These are phyloP conservation scores for Plantago major DNA, from an alignment of 257 asterid genomes.

Conservation along the genomic window DNA sequence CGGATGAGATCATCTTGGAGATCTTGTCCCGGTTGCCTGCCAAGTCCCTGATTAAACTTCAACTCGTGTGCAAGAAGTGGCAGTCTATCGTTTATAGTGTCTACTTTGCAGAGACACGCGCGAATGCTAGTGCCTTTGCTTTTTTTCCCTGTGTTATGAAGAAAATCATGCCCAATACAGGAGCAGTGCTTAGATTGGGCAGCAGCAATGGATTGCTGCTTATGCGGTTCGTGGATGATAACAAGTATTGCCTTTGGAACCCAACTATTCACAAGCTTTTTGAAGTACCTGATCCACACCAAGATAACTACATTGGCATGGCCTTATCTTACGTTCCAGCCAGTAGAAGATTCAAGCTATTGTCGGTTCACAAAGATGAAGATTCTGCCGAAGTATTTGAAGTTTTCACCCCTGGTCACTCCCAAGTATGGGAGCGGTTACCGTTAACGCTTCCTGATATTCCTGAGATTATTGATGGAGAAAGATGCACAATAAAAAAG, in stretches of 20 bases:
- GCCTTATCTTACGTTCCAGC: slow-evolving; percentile 11
- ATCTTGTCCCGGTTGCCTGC: slow-evolving; percentile 23
- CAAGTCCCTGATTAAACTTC: neutral
- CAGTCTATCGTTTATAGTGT: neutral
- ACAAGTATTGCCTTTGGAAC: slow-evolving; percentile 20
- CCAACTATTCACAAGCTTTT: slow-evolving; percentile 18
- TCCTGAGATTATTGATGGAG: neutral
- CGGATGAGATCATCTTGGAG: slow-evolving; percentile 15
- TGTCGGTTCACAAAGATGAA: slow-evolving; percentile 9
- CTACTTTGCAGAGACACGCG: neutral
- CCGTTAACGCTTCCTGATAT: slow-evolving; percentile 9
- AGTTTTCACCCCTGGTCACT: slow-evolving; percentile 22
- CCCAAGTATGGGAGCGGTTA: slow-evolving; percentile 23
- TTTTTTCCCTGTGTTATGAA: no score
- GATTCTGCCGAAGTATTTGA: slow-evolving; percentile 8
- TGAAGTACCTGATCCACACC: slow-evolving; percentile 27
- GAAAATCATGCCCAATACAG: no score
- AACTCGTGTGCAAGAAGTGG: slow-evolving; percentile 23
- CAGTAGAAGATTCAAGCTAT: slow-evolving; percentile 15
- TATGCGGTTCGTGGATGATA: neutral
- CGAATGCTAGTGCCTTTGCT: neutral
- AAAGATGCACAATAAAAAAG: neutral
- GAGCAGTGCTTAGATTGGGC: no score
- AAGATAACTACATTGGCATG: neutral
- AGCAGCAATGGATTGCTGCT: neutral